These are phyloP conservation scores for Thelonectria blattea DNA, from an alignment of 2,329 filamentous ascomycete species.

Conservation along the genomic window DNA sequence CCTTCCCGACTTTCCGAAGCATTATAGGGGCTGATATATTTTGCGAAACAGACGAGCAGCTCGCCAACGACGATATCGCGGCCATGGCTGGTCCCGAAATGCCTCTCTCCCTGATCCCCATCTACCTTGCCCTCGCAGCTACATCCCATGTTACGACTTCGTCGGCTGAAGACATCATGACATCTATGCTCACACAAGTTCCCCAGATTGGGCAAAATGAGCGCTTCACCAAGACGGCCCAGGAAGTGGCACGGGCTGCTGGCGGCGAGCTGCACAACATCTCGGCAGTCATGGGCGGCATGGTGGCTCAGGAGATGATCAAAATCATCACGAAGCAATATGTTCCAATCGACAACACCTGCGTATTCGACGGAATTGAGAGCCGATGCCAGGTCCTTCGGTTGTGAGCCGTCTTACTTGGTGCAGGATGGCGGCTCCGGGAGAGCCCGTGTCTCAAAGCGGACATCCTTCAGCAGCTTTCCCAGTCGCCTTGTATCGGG, in stretches of 20 bases:
- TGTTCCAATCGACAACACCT: constrained; percentile 73
- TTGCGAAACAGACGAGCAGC: constrained; percentile 55
- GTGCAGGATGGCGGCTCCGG: background rate
- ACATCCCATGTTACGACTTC: constrained; percentile 53
- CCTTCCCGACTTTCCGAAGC: background rate
- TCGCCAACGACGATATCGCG: constrained; percentile 59
- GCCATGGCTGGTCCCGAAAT: constrained; percentile 53
- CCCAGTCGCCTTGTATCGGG: background rate
- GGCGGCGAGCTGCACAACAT: constrained; percentile 93
- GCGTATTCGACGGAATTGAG: constrained; percentile 71
- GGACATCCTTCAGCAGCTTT: background rate
- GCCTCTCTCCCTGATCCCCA: constrained; percentile 67
- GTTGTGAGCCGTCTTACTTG: constrained; percentile 44
- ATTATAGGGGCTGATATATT: constrained; percentile 1
- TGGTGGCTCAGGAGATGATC: constrained; percentile 96
- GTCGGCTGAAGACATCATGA: constrained; percentile 61
- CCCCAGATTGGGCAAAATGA: constrained; percentile 57
- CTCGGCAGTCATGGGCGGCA: constrained; percentile 83
- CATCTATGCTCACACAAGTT: constrained; percentile 49
- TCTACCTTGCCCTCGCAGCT: constrained; percentile 70
- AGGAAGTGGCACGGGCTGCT: constrained; percentile 76
- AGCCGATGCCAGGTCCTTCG: constrained; percentile 66
- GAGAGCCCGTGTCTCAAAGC: background rate
- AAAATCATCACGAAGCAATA: constrained; percentile 83
- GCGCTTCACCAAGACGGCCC: constrained; percentile 59